A percentile compares a stretch with the other conserved stretches of the same genome.
Evolutionary conservation across 176 grass and related monocot genomes (phyloP).

Genomic region (Cocos nucifera): DNA sequence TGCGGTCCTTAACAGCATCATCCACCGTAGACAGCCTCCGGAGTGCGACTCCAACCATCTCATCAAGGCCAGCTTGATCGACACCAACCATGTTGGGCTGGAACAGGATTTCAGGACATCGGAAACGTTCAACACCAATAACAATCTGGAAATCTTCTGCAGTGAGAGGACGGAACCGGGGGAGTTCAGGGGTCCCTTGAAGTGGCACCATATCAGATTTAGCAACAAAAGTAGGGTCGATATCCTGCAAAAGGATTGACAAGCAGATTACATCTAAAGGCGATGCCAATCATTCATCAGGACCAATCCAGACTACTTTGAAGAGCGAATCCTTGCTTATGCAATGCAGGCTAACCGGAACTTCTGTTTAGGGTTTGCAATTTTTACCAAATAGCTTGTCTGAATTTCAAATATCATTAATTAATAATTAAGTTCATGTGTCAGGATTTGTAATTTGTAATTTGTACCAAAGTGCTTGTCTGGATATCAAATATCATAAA

Average conservation of each 20-base stretch:
- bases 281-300: neutral
- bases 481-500: too few relatives aligned
- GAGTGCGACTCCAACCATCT: slow-evolving; percentile 71
- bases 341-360: too few relatives aligned
- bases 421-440: too few relatives aligned
- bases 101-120: slow-evolving; percentile 77
- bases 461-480: too few relatives aligned
- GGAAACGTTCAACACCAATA: slow-evolving; percentile 65
- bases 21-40: slow-evolving; percentile 47
- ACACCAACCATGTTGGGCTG: slow-evolving; percentile 78
- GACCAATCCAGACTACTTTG: too few relatives aligned
- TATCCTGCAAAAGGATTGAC: slow-evolving; percentile 40
- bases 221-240: slow-evolving; percentile 73
- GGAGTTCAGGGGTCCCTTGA: slow-evolving; percentile 38
- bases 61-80: slow-evolving; percentile 74
- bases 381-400: too few relatives aligned
- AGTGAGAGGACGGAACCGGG: slow-evolving; percentile 35
- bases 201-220: slow-evolving; percentile 30
- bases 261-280: neutral
- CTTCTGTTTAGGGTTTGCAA: too few relatives aligned
- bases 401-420: too few relatives aligned
- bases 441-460: too few relatives aligned
- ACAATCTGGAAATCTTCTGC: slow-evolving; percentile 69
- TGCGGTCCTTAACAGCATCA: slow-evolving; percentile 51
- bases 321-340: too few relatives aligned